phyloP scores from a whole-genome alignment of 306 rosid species.

The Luffa acutangula region DNA sequence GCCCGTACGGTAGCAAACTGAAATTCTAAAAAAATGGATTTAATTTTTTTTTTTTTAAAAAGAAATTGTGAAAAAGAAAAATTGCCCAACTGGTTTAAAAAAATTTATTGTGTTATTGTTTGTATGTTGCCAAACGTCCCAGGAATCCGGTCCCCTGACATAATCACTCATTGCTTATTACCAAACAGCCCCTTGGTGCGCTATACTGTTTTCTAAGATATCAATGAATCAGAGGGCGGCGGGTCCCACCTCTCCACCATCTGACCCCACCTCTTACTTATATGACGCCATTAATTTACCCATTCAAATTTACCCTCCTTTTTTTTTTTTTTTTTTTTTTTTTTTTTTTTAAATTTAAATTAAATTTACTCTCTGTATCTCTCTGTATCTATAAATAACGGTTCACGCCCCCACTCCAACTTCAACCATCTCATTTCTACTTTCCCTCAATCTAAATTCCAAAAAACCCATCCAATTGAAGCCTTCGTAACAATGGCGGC shows the following conservation, averaged over 20 bases:
- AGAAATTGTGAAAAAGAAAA: not conserved
- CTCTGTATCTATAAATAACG: conserved; percentile 40
- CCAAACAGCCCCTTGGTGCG: conserved; percentile 40
- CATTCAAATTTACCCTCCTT: not conserved
- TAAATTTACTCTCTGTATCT: not conserved
- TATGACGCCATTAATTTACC: conserved; percentile 40
- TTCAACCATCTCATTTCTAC: conserved; percentile 1
- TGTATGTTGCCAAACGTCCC: conserved; percentile 24
- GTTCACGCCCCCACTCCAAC: not conserved
- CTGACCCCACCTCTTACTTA: conserved; percentile 12
- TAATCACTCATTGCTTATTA: conserved; percentile 4
- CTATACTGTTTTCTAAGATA: conserved; percentile 17
- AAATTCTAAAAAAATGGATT: not conserved
- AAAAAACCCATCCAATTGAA: not conserved
- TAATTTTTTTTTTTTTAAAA: not conserved
- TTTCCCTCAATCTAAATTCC: not conserved
- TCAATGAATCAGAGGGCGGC: conserved; percentile 13
- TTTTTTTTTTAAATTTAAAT: not conserved
- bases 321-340: not conserved
- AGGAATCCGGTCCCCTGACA: conserved; percentile 17
- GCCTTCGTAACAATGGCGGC: conserved; percentile 23
- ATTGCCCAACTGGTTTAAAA: not conserved
- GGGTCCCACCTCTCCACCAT: conserved; percentile 9
- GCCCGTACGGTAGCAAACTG: not conserved
- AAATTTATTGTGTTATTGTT: too few relatives aligned